Percentiles rank a stretch among this genome's conserved stretches.
These are phyloP conservation scores for Ophiostoma sp. DNA, from an alignment of 2,329 filamentous ascomycete genomes.

Conservation along the genomic window DNA sequence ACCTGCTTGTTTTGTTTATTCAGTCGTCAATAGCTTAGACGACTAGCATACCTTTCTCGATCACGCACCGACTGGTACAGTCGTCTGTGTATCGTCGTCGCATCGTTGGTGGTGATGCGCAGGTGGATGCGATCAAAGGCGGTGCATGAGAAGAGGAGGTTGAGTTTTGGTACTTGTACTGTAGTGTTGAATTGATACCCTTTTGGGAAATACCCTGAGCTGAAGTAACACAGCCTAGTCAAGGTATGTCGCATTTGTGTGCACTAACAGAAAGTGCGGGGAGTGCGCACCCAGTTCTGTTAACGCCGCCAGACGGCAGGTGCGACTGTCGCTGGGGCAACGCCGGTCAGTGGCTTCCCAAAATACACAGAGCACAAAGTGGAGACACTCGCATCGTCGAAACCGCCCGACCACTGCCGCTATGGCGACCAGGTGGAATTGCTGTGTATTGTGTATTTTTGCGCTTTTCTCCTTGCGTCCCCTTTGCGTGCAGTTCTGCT, in stretches of 20 bases:
- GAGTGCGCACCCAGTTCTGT: background rate
- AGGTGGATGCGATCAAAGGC: background rate
- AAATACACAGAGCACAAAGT: conserved; percentile 10
- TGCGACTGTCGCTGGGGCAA: conserved; percentile 17
- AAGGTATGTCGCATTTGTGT: background rate
- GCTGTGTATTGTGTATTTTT: background rate
- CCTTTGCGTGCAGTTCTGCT: background rate
- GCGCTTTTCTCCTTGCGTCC: background rate
- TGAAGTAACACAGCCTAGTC: background rate
- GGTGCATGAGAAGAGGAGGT: background rate
- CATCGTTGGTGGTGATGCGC: too few relatives aligned
- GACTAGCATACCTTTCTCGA: background rate
- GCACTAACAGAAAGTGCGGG: conserved; percentile 10
- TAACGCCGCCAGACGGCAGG: background rate
- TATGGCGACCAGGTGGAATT: background rate
- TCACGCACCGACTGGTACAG: background rate
- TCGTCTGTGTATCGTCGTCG: background rate
- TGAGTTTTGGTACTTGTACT: background rate
- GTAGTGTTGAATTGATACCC: background rate
- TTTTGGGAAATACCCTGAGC: conserved; percentile 1
- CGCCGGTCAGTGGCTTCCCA: background rate
- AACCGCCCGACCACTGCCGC: background rate
- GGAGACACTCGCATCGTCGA: conserved; percentile 13
- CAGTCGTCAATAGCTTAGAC: background rate
- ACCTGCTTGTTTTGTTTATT: background rate